Base-by-base conservation (phyloP, 352 stramenopile genomes). In the Phytophthora tubulina region DNA sequence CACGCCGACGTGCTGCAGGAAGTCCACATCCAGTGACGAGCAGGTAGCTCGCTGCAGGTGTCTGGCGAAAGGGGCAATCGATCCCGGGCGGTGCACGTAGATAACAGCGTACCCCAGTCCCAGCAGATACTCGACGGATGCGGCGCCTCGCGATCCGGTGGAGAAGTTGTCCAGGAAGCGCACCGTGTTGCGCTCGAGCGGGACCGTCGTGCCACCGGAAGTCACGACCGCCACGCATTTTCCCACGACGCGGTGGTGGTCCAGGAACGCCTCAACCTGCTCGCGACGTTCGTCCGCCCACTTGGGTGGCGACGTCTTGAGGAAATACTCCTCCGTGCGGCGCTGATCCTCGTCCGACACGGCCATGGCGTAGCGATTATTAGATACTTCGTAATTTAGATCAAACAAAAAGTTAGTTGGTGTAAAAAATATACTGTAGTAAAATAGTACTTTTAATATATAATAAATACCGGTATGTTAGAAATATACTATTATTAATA, bases 101-200 rank as follows among this genome's bases (percentile, higher is more conserved):
- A 99, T 90, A 35, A 99, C 97, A 15, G 92, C 94, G 76, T 99
- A 99, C 7, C 97, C 97, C 21, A 96, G 66, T 44, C 80, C 77
- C 31, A 99, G 72, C 50, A 99, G 97, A 69, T 98, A 91, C 79
- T 96, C 88, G 56, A 84, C 85, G 0, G 85, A 95, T 11, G 89
- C 79, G 3, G 95, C 93, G 33, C 95, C 96, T 36, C 96, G 78
- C 4, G 84, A 88, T n/a, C 97, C 97, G 0, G 97, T 99, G 14
- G 87, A 98, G 75, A 99, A 99, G 67, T 99, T 99, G 77, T 99
- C 97, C 31, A 99, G 86, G 78, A 97, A 99, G 45, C 97, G 93
- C 36, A 99, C 97, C 3, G 88, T 97, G 71, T 98, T 96, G 44
- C 89, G 78, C 83, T 99, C 97, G 31, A 99, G 85, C 58, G 96